phyloP scores from a whole-genome alignment of 176 grass and related monocot species.

The Oryza rufipogon region DNA sequence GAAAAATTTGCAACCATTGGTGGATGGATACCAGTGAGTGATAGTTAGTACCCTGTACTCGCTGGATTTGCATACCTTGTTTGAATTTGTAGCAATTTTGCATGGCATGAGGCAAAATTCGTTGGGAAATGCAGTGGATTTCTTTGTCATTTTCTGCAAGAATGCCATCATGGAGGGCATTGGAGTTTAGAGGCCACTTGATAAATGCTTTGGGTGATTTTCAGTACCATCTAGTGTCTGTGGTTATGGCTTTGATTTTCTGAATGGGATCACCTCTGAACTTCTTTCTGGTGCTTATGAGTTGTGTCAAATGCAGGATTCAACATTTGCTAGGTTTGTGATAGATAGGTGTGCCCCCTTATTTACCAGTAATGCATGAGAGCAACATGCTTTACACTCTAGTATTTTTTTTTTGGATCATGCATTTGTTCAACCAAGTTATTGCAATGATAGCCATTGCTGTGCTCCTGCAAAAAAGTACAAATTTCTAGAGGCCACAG shows the following conservation, averaged over 20 bases:
- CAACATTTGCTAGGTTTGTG: neutral
- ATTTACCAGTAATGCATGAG: neutral
- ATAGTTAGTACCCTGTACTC: neutral
- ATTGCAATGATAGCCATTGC: neutral
- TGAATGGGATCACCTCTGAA: neutral
- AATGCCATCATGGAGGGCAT: neutral
- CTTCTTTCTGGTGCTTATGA: conserved; percentile 21
- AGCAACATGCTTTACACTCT: neutral
- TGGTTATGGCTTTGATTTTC: neutral
- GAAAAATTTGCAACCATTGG: neutral
- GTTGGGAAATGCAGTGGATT: neutral
- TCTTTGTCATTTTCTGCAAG: conserved; percentile 7
- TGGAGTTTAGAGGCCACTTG: neutral
- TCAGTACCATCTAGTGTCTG: neutral
- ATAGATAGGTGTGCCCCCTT: neutral
- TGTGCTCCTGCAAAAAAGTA: neutral
- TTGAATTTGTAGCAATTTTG: neutral
- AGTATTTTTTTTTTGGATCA: neutral
- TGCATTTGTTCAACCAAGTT: conserved; percentile 3
- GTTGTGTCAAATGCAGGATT: neutral
- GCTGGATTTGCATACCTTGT: neutral
- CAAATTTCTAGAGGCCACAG: neutral
- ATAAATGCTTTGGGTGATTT: neutral
- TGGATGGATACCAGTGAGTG: neutral
- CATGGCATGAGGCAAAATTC: neutral